Conservation (phyloP, 129 eudicot genomes). For the Mikania micrantha region DNA sequence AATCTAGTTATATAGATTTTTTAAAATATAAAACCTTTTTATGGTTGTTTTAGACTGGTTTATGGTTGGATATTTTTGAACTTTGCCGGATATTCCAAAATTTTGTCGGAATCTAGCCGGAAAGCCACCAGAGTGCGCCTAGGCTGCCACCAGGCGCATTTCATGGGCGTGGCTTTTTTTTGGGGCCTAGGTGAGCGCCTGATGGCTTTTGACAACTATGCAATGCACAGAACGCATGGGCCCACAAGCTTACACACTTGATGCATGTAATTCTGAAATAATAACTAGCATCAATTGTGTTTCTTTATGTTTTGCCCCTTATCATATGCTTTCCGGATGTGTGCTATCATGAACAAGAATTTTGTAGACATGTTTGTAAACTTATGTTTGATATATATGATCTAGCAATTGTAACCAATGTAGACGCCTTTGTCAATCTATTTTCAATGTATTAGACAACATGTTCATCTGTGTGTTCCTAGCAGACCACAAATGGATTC, state of each 20-base stretch:
- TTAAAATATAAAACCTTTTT: too few relatives aligned
- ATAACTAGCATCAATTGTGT: too few relatives aligned
- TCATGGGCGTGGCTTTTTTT: too few relatives aligned
- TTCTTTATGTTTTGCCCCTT: not conserved
- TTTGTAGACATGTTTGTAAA: not conserved
- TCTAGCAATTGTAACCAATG: not conserved
- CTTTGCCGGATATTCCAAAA: too few relatives aligned
- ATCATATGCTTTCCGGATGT: not conserved
- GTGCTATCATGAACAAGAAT: not conserved
- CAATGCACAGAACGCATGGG: not conserved
- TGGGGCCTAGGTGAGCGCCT: too few relatives aligned
- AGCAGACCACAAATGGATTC: slow-evolving; percentile 17
- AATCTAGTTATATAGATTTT: too few relatives aligned
- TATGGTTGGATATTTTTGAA: too few relatives aligned
- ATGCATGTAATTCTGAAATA: not conserved
- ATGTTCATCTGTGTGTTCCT: slow-evolving; percentile 3
- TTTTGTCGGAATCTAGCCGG: too few relatives aligned
- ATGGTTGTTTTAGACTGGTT: too few relatives aligned
- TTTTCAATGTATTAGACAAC: not conserved
- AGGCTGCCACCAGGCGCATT: too few relatives aligned
- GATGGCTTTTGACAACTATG: too few relatives aligned
- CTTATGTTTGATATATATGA: slow-evolving; percentile 2
- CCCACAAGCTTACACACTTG: not conserved
- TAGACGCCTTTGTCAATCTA: not conserved
- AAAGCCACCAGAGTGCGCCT: too few relatives aligned